These are phyloP conservation scores for Phtheirospermum japonicum DNA, from an alignment of 257 asterid genomes.

Conservation along the genomic window DNA sequence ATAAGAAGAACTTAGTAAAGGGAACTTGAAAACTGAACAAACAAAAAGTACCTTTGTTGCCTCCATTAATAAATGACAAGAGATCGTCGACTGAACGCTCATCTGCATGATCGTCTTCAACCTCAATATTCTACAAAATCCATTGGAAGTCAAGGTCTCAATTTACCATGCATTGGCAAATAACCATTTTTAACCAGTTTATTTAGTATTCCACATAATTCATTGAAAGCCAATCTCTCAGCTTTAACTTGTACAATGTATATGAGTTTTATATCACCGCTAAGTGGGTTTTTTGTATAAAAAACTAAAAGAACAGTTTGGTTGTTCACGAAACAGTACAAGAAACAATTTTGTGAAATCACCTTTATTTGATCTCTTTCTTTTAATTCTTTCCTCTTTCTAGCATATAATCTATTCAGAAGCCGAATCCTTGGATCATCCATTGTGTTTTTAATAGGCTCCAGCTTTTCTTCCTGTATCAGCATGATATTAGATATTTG, in stretches of 20 bases:
- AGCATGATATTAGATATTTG: slow-evolving; percentile 23
- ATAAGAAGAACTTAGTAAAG: background rate
- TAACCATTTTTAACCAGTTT: slow-evolving; percentile 22
- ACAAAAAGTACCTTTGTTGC: slow-evolving; percentile 39
- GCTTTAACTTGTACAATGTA: slow-evolving; percentile 14
- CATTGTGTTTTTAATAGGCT: slow-evolving; percentile 71
- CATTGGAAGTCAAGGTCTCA: slow-evolving; percentile 23
- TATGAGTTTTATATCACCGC: slow-evolving; percentile 11
- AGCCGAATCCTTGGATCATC: slow-evolving; percentile 86
- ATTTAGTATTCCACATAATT: slow-evolving; percentile 16
- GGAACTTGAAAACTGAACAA: slow-evolving; percentile 12
- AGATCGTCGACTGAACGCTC: slow-evolving; percentile 77
- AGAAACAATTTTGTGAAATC: slow-evolving; percentile 23
- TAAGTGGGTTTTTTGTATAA: background rate
- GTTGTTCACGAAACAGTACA: slow-evolving; percentile 19
- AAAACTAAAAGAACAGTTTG: slow-evolving; percentile 11
- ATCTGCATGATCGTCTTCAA: slow-evolving; percentile 60
- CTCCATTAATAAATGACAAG: slow-evolving; percentile 64
- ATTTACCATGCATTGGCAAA: slow-evolving; percentile 11
- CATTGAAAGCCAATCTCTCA: slow-evolving; percentile 14
- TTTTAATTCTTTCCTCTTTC: slow-evolving; percentile 79
- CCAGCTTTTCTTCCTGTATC: slow-evolving; percentile 84
- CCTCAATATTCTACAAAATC: slow-evolving; percentile 29
- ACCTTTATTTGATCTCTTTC: slow-evolving; percentile 73
- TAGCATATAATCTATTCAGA: slow-evolving; percentile 74